Percentiles rank a stretch among this genome's conserved stretches.
Conservation (phyloP, 345 rosid genomes). For the Brassica juncea region DNA sequence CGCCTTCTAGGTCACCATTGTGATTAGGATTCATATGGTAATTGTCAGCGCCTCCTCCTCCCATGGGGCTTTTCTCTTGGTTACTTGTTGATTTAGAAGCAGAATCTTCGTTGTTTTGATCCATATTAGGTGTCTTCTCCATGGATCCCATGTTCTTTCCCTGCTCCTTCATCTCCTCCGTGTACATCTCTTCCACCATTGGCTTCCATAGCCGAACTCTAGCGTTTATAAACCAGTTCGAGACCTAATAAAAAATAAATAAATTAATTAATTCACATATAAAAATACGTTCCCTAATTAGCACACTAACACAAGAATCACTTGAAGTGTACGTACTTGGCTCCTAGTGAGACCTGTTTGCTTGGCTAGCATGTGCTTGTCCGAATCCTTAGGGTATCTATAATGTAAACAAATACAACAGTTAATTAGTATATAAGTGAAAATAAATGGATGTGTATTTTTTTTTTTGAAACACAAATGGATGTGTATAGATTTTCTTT, state of each 20-base stretch:
- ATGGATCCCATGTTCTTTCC: conserved; percentile 62
- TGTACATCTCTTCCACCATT: conserved; percentile 98
- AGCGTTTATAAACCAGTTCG: conserved; percentile 98
- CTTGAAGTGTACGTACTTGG: conserved; percentile 54
- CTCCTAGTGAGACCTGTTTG: conserved; percentile 95
- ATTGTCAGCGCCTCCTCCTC: conserved; percentile 44
- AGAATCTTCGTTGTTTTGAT: conserved; percentile 62
- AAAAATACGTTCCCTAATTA: background rate
- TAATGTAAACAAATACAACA: conserved; percentile 21
- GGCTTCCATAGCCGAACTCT: conserved; percentile 99
- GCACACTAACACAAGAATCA: background rate
- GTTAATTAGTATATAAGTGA: conserved; percentile 1
- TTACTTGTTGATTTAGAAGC: conserved; percentile 56
- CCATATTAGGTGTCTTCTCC: conserved; percentile 57
- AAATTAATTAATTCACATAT: background rate
- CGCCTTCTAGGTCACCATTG: conserved; percentile 71
- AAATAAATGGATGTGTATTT: background rate
- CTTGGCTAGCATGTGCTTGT: conserved; percentile 88
- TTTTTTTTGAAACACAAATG: too few relatives aligned
- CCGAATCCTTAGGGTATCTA: conserved; percentile 96
- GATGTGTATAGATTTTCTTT: too few relatives aligned
- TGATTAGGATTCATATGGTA: conserved; percentile 59
- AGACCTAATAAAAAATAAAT: conserved; percentile 58
- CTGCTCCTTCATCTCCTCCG: conserved; percentile 82
- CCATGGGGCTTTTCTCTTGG: conserved; percentile 50